These are phyloP conservation scores for Penicillium taxi DNA, from an alignment of 495 filamentous ascomycete species.

Conservation along the genomic window DNA sequence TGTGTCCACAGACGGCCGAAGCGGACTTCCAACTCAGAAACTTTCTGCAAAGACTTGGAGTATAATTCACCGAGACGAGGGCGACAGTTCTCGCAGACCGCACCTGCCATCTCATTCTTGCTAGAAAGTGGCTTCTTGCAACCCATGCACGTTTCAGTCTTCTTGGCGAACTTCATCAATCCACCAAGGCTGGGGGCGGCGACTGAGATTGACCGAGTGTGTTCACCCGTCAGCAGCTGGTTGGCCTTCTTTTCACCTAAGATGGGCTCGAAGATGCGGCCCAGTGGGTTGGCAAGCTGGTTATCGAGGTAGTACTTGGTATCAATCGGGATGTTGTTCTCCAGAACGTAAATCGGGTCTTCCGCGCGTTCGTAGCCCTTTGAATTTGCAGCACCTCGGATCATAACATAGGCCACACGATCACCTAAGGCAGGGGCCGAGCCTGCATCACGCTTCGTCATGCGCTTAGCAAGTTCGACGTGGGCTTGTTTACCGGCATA, in stretches of 20 bases:
- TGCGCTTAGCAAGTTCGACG: slow-evolving; percentile 85
- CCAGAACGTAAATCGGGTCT: slow-evolving; percentile 92
- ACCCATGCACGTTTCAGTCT: slow-evolving; percentile 95
- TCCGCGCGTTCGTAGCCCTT: slow-evolving; percentile 95
- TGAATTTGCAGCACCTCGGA: slow-evolving; percentile 78
- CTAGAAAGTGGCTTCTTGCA: slow-evolving; percentile 90
- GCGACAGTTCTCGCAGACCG: slow-evolving; percentile 78
- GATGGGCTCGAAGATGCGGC: slow-evolving; percentile 95
- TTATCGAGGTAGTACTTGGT: slow-evolving; percentile 99
- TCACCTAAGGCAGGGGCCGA: slow-evolving; percentile 93
- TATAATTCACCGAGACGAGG: slow-evolving; percentile 88
- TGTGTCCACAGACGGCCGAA: slow-evolving; percentile 96
- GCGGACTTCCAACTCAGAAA: slow-evolving; percentile 82
- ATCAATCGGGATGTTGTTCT: slow-evolving; percentile 96
- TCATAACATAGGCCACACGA: slow-evolving; percentile 96
- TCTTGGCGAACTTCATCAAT: slow-evolving; percentile 97
- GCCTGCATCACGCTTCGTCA: slow-evolving; percentile 92
- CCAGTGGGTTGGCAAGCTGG: slow-evolving; percentile 88
- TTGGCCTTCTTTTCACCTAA: slow-evolving; percentile 83
- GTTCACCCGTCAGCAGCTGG: slow-evolving; percentile 75
- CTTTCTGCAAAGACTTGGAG: slow-evolving; percentile 78
- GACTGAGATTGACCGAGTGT: slow-evolving; percentile 86
- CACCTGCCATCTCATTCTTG: slow-evolving; percentile 72
- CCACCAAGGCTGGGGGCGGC: slow-evolving; percentile 84
- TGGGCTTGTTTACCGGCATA: slow-evolving; percentile 92